Percentiles rank a stretch among this genome's conserved stretches.
These are phyloP conservation scores for Thermochaetoides dissita DNA, from an alignment of 2,329 filamentous ascomycete genomes.

Conservation along the genomic window DNA sequence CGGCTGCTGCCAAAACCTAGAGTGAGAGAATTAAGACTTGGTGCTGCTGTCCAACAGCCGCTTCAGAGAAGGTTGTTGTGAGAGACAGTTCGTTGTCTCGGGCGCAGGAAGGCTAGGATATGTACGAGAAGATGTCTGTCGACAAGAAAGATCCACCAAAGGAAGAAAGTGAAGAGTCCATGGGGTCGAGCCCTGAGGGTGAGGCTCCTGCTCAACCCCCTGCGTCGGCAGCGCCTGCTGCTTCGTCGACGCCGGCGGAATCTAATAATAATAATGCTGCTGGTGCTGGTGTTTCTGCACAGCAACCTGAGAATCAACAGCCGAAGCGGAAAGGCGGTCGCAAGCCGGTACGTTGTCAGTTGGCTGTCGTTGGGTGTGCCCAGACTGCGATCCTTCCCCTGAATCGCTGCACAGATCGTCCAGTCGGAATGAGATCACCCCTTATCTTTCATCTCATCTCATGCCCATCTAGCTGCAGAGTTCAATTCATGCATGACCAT, in stretches of 20 bases:
- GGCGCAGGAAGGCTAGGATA: conserved; percentile 26
- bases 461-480: not conserved
- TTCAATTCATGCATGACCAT: not conserved
- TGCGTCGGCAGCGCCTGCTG: no score
- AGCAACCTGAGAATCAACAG: conserved; percentile 40
- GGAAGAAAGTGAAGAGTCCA: conserved; percentile 48
- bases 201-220: conserved; percentile 28
- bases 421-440: not conserved
- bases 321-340: conserved; percentile 95
- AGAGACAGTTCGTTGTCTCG: not conserved
- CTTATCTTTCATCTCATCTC: conserved; percentile 4
- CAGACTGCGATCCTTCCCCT: no score
- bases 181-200: conserved; percentile 45
- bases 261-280: no score
- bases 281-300: conserved; percentile 4
- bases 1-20: not conserved
- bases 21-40: not conserved
- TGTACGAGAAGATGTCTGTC: conserved; percentile 56
- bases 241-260: no score
- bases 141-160: conserved; percentile 43
- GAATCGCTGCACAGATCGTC: no score
- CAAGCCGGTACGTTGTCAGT: conserved; percentile 61
- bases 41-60: not conserved
- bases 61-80: not conserved
- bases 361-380: no score